Percentiles rank a stretch among this genome's conserved stretches.
These are phyloP conservation scores for Phytophthora colocasiae DNA, from an alignment of 352 stramenopile genomes.

Conservation along the genomic window DNA sequence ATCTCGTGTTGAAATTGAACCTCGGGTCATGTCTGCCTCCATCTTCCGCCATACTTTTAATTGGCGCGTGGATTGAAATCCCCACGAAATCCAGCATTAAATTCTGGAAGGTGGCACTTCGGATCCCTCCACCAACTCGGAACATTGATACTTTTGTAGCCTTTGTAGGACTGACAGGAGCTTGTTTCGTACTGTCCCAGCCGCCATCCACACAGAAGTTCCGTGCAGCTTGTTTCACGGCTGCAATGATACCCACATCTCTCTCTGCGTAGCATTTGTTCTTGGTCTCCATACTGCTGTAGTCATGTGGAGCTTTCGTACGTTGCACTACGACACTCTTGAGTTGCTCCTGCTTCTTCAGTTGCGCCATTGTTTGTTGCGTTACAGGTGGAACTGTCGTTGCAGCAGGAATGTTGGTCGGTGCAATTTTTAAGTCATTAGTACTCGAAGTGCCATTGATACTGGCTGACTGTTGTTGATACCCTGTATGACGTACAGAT, in stretches of 20 bases:
- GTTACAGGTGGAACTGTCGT: slow-evolving; percentile 8
- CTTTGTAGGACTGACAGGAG: slow-evolving; percentile 8
- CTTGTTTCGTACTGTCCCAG: slow-evolving; percentile 19
- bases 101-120: slow-evolving; percentile 48
- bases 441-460: slow-evolving; percentile 8
- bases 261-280: slow-evolving; percentile 41
- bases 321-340: slow-evolving; percentile 25
- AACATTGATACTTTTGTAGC: slow-evolving; percentile 50
- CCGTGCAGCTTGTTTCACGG: slow-evolving; percentile 21
- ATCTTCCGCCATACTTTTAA: slow-evolving; percentile 36
- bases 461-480: slow-evolving; percentile 6
- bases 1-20: slow-evolving; percentile 34
- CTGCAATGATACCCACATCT: slow-evolving; percentile 45
- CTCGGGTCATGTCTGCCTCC: slow-evolving; percentile 42
- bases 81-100: slow-evolving; percentile 56
- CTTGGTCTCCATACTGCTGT: slow-evolving; percentile 29
- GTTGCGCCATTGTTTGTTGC: slow-evolving; percentile 22
- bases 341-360: slow-evolving; percentile 24
- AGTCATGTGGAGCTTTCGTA: slow-evolving; percentile 35
- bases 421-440: background rate
- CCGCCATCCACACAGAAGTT: slow-evolving; percentile 35
- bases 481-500: slow-evolving; percentile 24
- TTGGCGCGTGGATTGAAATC: slow-evolving; percentile 39
- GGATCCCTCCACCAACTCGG: slow-evolving; percentile 33
- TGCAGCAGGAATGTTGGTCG: slow-evolving; percentile 12